A percentile compares a stretch with the other conserved stretches of the same genome.
These are phyloP conservation scores for Heliamphora pulchella DNA, from an alignment of 179 eudicot species.

Conservation along the genomic window DNA sequence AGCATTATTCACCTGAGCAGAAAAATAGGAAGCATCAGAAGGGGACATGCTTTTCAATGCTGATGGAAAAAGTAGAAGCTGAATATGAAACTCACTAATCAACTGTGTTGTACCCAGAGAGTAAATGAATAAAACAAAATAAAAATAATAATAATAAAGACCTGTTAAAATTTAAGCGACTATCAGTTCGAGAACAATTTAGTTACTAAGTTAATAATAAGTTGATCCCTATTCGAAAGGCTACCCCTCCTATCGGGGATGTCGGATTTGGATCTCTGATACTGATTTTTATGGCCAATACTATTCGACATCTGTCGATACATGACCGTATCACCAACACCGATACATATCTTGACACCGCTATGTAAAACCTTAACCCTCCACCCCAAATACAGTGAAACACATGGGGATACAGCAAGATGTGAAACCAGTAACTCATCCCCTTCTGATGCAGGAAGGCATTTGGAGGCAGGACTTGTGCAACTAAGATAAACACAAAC, in stretches of 20 bases:
- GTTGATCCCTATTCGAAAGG: neutral
- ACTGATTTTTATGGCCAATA: too few species aligned
- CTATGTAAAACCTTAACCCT: too few species aligned
- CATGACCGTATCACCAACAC: too few species aligned
- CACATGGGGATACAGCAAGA: too few species aligned
- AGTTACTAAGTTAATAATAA: neutral
- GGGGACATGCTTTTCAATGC: neutral
- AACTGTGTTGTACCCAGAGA: neutral
- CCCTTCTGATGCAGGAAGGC: too few species aligned
- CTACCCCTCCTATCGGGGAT: too few species aligned
- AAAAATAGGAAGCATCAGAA: conserved; percentile 1
- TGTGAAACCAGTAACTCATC: too few species aligned
- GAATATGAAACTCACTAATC: neutral
- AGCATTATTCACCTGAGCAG: conserved; percentile 72
- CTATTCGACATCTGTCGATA: too few species aligned
- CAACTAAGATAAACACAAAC: too few species aligned
- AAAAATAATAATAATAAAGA: neutral
- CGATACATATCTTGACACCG: too few species aligned
- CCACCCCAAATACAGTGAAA: neutral
- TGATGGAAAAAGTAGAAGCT: neutral
- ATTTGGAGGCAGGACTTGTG: too few species aligned
- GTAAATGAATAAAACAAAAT: neutral
- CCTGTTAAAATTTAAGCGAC: neutral
- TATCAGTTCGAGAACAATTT: neutral
- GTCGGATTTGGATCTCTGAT: too few species aligned